Percentiles rank a stretch among this genome's conserved stretches.
Evolutionary conservation across 1,139 yeast genomes (phyloP).

Genomic region (Hyphopichia pseudoburtonii): DNA sequence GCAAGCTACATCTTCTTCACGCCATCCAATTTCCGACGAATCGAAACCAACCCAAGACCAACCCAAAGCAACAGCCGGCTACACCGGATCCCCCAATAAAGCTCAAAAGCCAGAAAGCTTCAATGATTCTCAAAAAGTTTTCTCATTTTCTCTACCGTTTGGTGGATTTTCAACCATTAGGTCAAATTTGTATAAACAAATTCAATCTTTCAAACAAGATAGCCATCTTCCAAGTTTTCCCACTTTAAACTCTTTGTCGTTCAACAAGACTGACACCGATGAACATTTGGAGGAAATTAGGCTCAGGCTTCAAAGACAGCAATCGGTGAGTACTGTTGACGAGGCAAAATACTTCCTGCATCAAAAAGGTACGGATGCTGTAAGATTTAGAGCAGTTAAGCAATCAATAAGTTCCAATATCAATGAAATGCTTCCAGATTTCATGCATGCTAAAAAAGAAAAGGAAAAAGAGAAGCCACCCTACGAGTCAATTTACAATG

Average conservation of each 20-base stretch:
- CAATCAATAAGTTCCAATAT: constrained; percentile 58
- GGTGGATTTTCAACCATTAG: constrained; percentile 31
- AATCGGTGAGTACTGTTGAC: constrained; percentile 59
- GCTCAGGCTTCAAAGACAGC: constrained; percentile 52
- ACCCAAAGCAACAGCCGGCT: not conserved
- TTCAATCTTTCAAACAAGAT: constrained; percentile 21
- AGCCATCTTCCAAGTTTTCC: constrained; percentile 18
- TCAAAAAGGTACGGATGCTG: constrained; percentile 61
- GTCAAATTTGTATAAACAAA: constrained; percentile 23
- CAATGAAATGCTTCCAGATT: constrained; percentile 36
- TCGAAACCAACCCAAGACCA: constrained; percentile 13
- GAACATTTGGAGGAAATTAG: constrained; percentile 41
- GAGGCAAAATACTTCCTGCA: constrained; percentile 61
- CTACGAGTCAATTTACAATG: constrained; percentile 36
- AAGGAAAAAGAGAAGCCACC: constrained; percentile 22
- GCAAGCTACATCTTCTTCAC: constrained; percentile 2
- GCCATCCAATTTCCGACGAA: constrained; percentile 15
- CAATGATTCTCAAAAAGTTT: constrained; percentile 29
- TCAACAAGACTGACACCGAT: constrained; percentile 19
- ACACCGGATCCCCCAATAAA: not conserved
- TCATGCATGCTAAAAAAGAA: constrained; percentile 17
- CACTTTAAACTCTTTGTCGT: constrained; percentile 7
- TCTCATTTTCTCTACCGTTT: constrained; percentile 42
- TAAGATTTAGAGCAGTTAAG: constrained; percentile 66
- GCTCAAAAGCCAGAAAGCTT: constrained; percentile 14